These are phyloP conservation scores for Globomyces sp. DNA, from an alignment of 371 early-diverging fungal species.

Conservation along the genomic window DNA sequence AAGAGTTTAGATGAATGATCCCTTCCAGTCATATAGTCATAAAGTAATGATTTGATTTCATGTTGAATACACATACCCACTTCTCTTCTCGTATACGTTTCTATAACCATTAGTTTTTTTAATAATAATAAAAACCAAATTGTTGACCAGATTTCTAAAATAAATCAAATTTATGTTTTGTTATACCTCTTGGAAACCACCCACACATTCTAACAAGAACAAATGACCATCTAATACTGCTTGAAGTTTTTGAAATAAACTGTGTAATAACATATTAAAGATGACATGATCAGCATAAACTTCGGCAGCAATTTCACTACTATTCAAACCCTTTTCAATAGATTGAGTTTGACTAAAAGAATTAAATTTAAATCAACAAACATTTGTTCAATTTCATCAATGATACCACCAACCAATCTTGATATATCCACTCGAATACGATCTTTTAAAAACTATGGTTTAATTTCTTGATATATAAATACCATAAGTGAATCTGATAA, in stretches of 20 bases:
- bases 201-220: slow-evolving; percentile 57
- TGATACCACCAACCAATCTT: slow-evolving; percentile 82
- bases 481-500: slow-evolving; percentile 78
- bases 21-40: slow-evolving; percentile 67
- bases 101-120: background rate
- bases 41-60: slow-evolving; percentile 66
- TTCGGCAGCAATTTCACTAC: background rate
- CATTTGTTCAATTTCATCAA: slow-evolving; percentile 81
- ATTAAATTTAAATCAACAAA: slow-evolving; percentile 25
- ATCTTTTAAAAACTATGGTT: slow-evolving; percentile 52
- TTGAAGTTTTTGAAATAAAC: slow-evolving; percentile 74
- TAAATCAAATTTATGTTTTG: background rate
- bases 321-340: slow-evolving; percentile 5
- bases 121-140: background rate
- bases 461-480: slow-evolving; percentile 13
- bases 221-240: slow-evolving; percentile 76
- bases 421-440: slow-evolving; percentile 79
- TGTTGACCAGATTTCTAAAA: slow-evolving; percentile 7
- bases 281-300: slow-evolving; percentile 1
- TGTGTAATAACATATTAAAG: slow-evolving; percentile 54
- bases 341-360: slow-evolving; percentile 2
- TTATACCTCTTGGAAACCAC: slow-evolving; percentile 6
- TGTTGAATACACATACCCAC: slow-evolving; percentile 68
- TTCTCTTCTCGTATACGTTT: slow-evolving; percentile 47
- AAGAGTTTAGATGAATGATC: slow-evolving; percentile 41